A percentile compares a stretch with the other conserved stretches of the same genome.
These are phyloP conservation scores for Plasmodium relictum DNA, from an alignment of 169 alveolate genomes.

Conservation along the genomic window DNA sequence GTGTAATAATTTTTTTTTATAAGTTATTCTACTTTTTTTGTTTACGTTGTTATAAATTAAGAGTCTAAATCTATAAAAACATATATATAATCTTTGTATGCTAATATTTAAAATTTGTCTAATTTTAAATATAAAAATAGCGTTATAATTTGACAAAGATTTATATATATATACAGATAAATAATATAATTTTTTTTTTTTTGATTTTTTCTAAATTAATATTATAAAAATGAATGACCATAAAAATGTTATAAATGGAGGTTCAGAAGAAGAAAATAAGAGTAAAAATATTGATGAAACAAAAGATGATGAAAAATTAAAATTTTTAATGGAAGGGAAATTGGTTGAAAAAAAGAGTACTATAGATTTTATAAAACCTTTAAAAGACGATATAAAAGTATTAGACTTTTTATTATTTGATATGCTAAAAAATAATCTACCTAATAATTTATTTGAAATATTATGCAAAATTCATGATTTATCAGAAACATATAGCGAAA, in stretches of 20 bases:
- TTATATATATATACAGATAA: no score
- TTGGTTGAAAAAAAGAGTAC: slow-evolving; percentile 38
- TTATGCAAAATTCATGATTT: slow-evolving; percentile 66
- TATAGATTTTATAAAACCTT: slow-evolving; percentile 72
- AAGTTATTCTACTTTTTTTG: no score
- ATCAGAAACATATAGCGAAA: slow-evolving; percentile 63
- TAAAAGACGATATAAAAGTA: slow-evolving; percentile 73
- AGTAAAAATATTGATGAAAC: background rate
- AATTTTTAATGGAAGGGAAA: slow-evolving; percentile 64
- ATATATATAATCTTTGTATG: no score
- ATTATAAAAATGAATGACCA: background rate
- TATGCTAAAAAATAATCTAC: slow-evolving; percentile 66
- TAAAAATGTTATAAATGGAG: background rate
- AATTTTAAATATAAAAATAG: no score
- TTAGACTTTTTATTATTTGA: slow-evolving; percentile 63
- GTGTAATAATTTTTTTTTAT: no score
- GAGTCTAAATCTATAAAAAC: no score
- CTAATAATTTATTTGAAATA: slow-evolving; percentile 37
- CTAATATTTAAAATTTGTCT: no score
- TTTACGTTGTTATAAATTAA: no score
- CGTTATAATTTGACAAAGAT: no score
- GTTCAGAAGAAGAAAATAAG: background rate
- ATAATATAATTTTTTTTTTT: no score
- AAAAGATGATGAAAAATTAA: slow-evolving; percentile 31
- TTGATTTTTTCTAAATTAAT: no score